Base-by-base conservation (phyloP, 2,329 filamentous ascomycete species). In the Chrysoporthe deuterocubensis region DNA sequence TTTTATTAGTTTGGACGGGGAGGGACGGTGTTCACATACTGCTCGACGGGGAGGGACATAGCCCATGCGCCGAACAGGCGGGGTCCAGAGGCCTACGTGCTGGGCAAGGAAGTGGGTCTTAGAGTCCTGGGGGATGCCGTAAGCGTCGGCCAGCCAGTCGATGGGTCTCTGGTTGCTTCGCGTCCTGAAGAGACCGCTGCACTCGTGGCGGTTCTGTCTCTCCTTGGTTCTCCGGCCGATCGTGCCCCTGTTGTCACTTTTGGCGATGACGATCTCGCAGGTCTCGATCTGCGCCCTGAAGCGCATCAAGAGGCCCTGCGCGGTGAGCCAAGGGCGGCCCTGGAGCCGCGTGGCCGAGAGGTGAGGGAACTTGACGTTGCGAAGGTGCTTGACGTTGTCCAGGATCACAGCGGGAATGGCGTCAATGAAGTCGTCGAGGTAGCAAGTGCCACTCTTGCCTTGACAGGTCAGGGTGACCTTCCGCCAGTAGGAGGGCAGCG, bases 351-450 rank as follows among this genome's bases (percentile, higher is more conserved):
- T 21, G 18, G 57, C 14, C 16, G 5, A 44, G 57, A 42, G 7
- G 40, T 60, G 57, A 16, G 57, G 57, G 7, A 60, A 34, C 5
- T 26, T 16, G n/a, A 60, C n/a, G n/a, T 60, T 43, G 37, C 57
- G 57, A 7, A 60, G 57, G 57, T 60, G 40, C n/a, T 60, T n/a
- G 18, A 44, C 40, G 7, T 60, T 60, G 18, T 43, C 18, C 16
- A 26, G 1, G n/a, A 60, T 43, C 9, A 43, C n/a, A 16, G 37
- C 8, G 21, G 37, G 37, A 6, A 60, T 26, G 9, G 40, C 57
- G 18, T 44, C 11, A 8, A 60, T 18, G 9, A 60, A 44, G 3
- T 60, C 57, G 40, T 60, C 57, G 9, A 60, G 57, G 57, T 43
- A 60, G n/a, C 57, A 60, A 9, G 13, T 4, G n/a, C 57, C 57